Percentiles rank a stretch among this genome's conserved stretches.
These are phyloP conservation scores for Corynascus novoguineensis DNA, from an alignment of 495 filamentous ascomycete genomes.

Conservation along the genomic window DNA sequence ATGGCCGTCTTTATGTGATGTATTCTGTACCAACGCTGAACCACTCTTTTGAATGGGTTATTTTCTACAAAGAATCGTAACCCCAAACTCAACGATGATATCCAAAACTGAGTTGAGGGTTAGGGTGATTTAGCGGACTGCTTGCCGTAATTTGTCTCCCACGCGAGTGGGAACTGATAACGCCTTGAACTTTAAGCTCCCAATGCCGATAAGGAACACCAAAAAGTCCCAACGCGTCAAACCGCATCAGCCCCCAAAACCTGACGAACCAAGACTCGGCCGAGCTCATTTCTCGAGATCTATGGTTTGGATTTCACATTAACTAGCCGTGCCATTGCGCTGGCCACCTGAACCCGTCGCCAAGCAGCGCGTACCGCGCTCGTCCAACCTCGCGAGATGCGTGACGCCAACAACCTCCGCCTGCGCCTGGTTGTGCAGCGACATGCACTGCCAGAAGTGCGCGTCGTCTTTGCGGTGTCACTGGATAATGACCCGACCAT, in stretches of 20 bases:
- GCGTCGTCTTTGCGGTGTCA: conserved; percentile 65
- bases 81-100: no score
- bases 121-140: no score
- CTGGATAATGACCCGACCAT: conserved; percentile 59
- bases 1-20: no score
- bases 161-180: no score
- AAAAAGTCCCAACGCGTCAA: background rate
- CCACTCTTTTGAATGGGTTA: no score
- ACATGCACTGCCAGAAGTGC: conserved; percentile 68
- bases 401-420: conserved; percentile 52
- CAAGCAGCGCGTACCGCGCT: background rate
- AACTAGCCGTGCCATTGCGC: background rate
- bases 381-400: conserved; percentile 15
- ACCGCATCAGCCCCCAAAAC: no score
- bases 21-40: no score
- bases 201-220: no score
- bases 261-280: background rate
- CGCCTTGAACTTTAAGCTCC: no score
- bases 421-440: conserved; percentile 78
- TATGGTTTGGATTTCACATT: background rate
- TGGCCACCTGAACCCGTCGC: background rate
- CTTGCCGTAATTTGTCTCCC: no score
- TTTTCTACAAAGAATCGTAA: no score
- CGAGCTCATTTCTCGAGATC: background rate
- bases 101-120: no score